Evolutionary conservation across 192 early-diverging fungal species (phyloP).

Genomic region (Coemansia erecta): DNA sequence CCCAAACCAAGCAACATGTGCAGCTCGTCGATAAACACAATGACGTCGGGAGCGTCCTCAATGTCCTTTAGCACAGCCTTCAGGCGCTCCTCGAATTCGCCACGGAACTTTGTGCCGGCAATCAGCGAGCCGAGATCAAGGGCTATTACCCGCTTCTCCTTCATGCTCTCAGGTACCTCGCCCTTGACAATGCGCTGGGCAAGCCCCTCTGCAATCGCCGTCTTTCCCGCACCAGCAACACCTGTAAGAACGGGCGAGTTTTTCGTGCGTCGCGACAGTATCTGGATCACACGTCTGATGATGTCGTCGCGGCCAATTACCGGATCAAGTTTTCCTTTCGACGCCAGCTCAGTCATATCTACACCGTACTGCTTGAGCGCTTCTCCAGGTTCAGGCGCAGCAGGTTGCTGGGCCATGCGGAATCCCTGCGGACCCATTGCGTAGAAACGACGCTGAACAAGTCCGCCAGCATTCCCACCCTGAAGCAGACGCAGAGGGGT

Average conservation of each 20-base stretch:
- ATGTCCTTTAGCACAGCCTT: slow-evolving; percentile 74
- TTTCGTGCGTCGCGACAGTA: slow-evolving; percentile 73
- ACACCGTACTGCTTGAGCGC: slow-evolving; percentile 63
- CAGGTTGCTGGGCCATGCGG: slow-evolving; percentile 47
- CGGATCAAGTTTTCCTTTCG: slow-evolving; percentile 78
- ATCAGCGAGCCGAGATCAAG: slow-evolving; percentile 65
- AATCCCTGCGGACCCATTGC: slow-evolving; percentile 52
- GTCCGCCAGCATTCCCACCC: no score
- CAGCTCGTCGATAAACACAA: slow-evolving; percentile 80
- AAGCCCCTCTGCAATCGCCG: slow-evolving; percentile 77
- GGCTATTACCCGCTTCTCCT: slow-evolving; percentile 68
- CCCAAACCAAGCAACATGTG: slow-evolving; percentile 75
- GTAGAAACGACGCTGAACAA: slow-evolving; percentile 15
- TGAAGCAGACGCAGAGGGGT: no score
- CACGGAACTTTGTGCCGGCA: slow-evolving; percentile 60
- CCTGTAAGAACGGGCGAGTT: slow-evolving; percentile 77
- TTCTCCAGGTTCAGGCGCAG: slow-evolving; percentile 44
- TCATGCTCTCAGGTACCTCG: slow-evolving; percentile 76
- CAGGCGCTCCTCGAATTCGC: slow-evolving; percentile 80
- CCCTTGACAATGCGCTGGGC: slow-evolving; percentile 75
- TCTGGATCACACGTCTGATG: slow-evolving; percentile 75
- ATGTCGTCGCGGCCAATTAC: slow-evolving; percentile 78
- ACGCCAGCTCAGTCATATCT: slow-evolving; percentile 71
- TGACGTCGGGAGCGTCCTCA: slow-evolving; percentile 67
- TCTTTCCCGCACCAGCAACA: slow-evolving; percentile 80